Evolutionary conservation across 2,329 filamentous ascomycete species (phyloP).

Genomic region (Bipolaris zeicola): DNA sequence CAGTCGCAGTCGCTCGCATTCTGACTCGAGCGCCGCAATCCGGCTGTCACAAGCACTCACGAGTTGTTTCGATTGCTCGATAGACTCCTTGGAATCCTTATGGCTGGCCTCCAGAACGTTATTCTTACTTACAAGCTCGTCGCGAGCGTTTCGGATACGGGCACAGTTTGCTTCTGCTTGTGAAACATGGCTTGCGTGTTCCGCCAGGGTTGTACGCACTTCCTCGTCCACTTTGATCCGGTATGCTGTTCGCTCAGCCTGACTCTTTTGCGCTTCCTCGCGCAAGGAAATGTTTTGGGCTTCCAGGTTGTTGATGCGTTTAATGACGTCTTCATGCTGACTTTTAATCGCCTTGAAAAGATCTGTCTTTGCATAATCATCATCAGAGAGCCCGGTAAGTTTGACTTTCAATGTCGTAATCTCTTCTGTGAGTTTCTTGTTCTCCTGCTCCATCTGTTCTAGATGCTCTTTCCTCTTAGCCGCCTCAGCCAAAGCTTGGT

Average conservation of each 20-base stretch:
- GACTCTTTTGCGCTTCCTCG: constrained; percentile 83
- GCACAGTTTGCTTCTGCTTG: constrained; percentile 83
- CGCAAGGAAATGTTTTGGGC: constrained; percentile 83
- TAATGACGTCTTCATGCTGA: constrained; percentile 91
- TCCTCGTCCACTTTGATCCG: constrained; percentile 83
- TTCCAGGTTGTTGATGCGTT: constrained; percentile 88
- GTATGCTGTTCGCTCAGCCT: constrained; percentile 82
- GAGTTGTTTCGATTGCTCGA: constrained; percentile 79
- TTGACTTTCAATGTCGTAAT: constrained; percentile 73
- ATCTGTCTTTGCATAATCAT: constrained; percentile 91
- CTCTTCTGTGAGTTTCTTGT: constrained; percentile 75
- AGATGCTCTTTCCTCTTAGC: constrained; percentile 89
- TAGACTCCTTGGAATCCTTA: constrained; percentile 73
- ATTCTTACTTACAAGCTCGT: constrained; percentile 84
- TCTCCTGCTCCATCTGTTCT: constrained; percentile 77
- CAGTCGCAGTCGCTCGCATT: constrained; percentile 72
- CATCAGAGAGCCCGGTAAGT: constrained; percentile 78
- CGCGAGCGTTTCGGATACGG: constrained; percentile 80
- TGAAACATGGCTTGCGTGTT: constrained; percentile 81
- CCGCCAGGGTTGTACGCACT: constrained; percentile 70
- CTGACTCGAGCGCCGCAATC: constrained; percentile 80
- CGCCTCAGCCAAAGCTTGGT: constrained; percentile 76
- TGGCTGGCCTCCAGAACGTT: constrained; percentile 78
- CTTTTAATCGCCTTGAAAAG: constrained; percentile 90
- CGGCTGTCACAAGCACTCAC: constrained; percentile 78